These are phyloP conservation scores for Arachnomyces sp. DNA, from an alignment of 2,329 filamentous ascomycete species.

Conservation along the genomic window DNA sequence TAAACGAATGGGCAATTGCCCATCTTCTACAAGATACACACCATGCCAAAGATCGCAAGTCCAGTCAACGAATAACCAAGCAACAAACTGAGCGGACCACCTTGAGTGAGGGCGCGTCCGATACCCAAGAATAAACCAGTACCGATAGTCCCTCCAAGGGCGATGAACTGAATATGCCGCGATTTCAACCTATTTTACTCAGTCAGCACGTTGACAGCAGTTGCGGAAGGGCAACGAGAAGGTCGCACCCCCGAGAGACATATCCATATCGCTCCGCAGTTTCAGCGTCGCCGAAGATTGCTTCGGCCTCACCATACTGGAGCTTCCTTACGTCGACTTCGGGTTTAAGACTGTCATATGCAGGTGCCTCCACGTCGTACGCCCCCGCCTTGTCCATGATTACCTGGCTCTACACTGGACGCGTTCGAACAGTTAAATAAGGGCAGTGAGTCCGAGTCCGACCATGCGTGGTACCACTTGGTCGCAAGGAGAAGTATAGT, in stretches of 20 bases:
- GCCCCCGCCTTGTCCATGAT: constrained; percentile 3
- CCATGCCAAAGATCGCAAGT: constrained; percentile 38
- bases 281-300: constrained; percentile 44
- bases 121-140: constrained; percentile 49
- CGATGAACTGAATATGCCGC: constrained; percentile 52
- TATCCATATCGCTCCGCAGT: constrained; percentile 46
- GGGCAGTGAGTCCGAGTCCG: no score
- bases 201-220: constrained; percentile 2
- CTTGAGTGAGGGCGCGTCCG: constrained; percentile 44
- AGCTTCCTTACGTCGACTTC: constrained; percentile 21
- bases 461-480: no score
- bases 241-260: constrained; percentile 41
- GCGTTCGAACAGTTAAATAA: no score
- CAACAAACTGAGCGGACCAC: constrained; percentile 44
- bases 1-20: no score
- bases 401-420: no score
- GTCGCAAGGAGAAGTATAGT: no score
- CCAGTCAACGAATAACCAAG: constrained; percentile 46
- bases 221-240: constrained; percentile 11
- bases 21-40: constrained; percentile 8
- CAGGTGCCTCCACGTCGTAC: background rate
- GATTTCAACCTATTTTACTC: constrained; percentile 34
- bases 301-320: constrained; percentile 41
- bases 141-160: constrained; percentile 50
- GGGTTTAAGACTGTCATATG: constrained; percentile 15